phyloP scores from a whole-genome alignment of 345 rosid genomes.

The Camelina hispida region DNA sequence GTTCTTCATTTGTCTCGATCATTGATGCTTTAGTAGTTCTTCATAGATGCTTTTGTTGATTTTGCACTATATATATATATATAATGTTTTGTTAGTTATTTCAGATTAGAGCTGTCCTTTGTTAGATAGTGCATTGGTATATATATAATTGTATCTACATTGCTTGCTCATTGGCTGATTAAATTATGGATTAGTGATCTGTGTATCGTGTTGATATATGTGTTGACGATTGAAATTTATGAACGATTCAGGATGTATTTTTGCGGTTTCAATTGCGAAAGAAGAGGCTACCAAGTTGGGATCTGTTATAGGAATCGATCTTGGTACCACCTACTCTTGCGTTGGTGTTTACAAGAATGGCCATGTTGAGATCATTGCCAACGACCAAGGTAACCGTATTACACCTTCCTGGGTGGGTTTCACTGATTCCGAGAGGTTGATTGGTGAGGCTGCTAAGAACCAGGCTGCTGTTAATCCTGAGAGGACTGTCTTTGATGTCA shows the following conservation, averaged over 20 bases:
- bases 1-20: too few species aligned
- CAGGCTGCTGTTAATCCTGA: constrained; percentile 91
- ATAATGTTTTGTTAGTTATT: background rate
- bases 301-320: constrained; percentile 93
- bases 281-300: constrained; percentile 82
- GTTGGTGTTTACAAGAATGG: constrained; percentile 98
- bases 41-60: background rate
- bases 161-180: background rate
- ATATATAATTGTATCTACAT: background rate
- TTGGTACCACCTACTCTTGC: constrained; percentile 95
- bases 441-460: constrained; percentile 98
- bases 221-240: constrained; percentile 46
- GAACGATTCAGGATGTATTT: constrained; percentile 50
- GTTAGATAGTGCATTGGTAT: constrained; percentile 3
- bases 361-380: constrained; percentile 96
- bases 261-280: constrained; percentile 56
- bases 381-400: constrained; percentile 97
- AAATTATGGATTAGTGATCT: background rate
- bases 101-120: constrained; percentile 23
- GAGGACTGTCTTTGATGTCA: constrained; percentile 90
- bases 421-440: constrained; percentile 89
- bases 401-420: constrained; percentile 99
- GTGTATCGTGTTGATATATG: constrained; percentile 39
- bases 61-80: background rate
- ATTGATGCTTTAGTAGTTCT: too few species aligned